Base-by-base conservation (phyloP, 495 filamentous ascomycete species). In the Penicillium pancosmium region DNA sequence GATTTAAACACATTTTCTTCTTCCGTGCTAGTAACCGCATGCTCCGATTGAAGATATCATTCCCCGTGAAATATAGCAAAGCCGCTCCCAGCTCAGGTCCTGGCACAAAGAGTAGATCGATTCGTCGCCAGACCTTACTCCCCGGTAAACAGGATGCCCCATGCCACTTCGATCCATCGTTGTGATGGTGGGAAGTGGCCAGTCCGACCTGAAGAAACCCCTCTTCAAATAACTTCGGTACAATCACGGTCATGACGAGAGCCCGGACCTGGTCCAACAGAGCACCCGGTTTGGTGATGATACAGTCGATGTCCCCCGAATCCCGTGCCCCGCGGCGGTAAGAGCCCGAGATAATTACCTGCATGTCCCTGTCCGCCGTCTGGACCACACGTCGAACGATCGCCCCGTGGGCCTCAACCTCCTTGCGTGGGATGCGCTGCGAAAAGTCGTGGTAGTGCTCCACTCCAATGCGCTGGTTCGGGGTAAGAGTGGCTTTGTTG, bases 1-100 rank as follows among this genome's bases (percentile, higher is more conserved):
- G 93, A 64, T 97, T 97, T 35, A 98, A 66, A 55, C 89, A 76
- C 88, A 96, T 93, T 0, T 86, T 86, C 69, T 91, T 94, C 78
- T 85, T 93, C 33, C 86, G 86, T 23, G 92, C 91, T 49, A 97
- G 76, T 11, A 97, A 72, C 61, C 94, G 73, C 73, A 97, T 83
- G 55, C 90, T 94, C 31, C 93, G 80, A 65, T 98, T 98, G 77
- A 98, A 98, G 50, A 97, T 92, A 66, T 97, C 93, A 64, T 96
- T 95, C 2, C 94, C 94, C 0, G 94, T 97, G 63, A 97, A 98
- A 66, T 98, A 98, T 52, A 98, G 83, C 66, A 97, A 68, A 2
- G 94, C 93, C 1, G 94, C 94, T 3, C 94, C 94, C 41, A 93
- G 78, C 73, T 97, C 87, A 0, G 82, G 78, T 59, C 86, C 84